Base-by-base conservation (phyloP, 2,329 filamentous ascomycete genomes). In the Pochonia chlamydosporia region DNA sequence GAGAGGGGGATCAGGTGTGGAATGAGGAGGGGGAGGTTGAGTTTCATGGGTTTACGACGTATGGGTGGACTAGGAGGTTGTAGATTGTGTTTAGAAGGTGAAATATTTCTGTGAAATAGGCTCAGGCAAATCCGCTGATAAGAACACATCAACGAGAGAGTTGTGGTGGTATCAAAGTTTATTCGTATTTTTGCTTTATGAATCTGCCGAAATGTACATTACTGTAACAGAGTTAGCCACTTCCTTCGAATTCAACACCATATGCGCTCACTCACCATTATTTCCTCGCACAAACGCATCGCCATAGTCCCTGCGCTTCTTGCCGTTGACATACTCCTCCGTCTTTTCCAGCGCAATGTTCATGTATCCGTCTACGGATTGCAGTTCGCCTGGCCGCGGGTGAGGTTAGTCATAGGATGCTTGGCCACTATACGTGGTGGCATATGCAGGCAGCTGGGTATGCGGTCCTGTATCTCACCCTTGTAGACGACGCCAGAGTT, bases 401-500 rank as follows among this genome's bases (percentile, higher is more conserved):
- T 23, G 20, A 23, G 21, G 35, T 43, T 26, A 46, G 43, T 28
- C 23, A 43, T n/a, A n/a, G n/a, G n/a, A n/a, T n/a, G n/a, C n/a
- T n/a, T n/a, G n/a, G n/a, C n/a, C n/a, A n/a, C n/a, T n/a, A n/a
- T n/a, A n/a, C n/a, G n/a, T n/a, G n/a, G n/a, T n/a, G n/a, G n/a
- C n/a, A n/a, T n/a, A n/a, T n/a, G n/a, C n/a, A 30, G 21, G 25
- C 7, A 4, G 21, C 26, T 24, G 31, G 24, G 6, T 5, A 13
- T 13, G 25, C 26, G 8, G 28, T 20, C 20, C 13, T 35, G 8
- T 16, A 1, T 21, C 71, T 61, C 50, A 92, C 92, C 93, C 79
- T 93, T 96, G 78, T 96, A 99, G 53, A 97, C 84, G 51, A 96
- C 90, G 46, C 93, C 93, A n/a, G 91, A 96, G 72, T 99, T 99